Evolutionary conservation across 2,329 filamentous ascomycete genomes (phyloP), one percentile per base, ranked within the genome.

Genomic region (Triangularia setosa): DNA sequence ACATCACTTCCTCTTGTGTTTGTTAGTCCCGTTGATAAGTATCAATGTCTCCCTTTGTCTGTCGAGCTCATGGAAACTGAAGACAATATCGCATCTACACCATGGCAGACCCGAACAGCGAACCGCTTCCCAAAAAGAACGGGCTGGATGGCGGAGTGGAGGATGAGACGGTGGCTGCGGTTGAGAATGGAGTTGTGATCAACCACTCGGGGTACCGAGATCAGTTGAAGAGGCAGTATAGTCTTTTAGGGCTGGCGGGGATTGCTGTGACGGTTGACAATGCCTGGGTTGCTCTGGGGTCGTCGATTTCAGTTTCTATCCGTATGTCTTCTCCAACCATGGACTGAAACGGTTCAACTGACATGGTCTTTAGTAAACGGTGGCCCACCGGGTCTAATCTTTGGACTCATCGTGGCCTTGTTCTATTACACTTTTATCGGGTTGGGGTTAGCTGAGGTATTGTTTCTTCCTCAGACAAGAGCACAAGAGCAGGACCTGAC

Each of bases 161-260:
- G 68, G 63, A 75, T 52, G 75, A 79, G 59, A 76, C 72, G 0
- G 68, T 78, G 14, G 73, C 70, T 28, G 74, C 72, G 8, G 68
- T 77, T 24, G 72, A 76, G 48, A 69, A 73, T 52, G 80, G 81
- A 11, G 74, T 80, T 30, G 71, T 80, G n/a, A 73, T 89, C 72
- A 90, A 90, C 70, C 85, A 85, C 0, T 87, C 87, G 1, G 87
- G 87, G 5, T 86, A 89, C 73, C 79, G 78, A 66, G 86, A 89
- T 73, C 86, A 89, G 72, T 75, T 90, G 40, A 81, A 83, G 64
- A 80, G 87, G 16, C 87, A 89, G 70, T 89, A 88, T 73, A 81
- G 84, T 35, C 76, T 89, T 8, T 69, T 87, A 56, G 83, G 82
- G 59, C 82, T 88, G 52, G 84, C 85, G 60, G 85, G 84, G 24